A percentile compares a stretch with the other conserved stretches of the same genome.
Conservation (phyloP, 2,329 filamentous ascomycete genomes). For the Diaporthe humulicola region DNA sequence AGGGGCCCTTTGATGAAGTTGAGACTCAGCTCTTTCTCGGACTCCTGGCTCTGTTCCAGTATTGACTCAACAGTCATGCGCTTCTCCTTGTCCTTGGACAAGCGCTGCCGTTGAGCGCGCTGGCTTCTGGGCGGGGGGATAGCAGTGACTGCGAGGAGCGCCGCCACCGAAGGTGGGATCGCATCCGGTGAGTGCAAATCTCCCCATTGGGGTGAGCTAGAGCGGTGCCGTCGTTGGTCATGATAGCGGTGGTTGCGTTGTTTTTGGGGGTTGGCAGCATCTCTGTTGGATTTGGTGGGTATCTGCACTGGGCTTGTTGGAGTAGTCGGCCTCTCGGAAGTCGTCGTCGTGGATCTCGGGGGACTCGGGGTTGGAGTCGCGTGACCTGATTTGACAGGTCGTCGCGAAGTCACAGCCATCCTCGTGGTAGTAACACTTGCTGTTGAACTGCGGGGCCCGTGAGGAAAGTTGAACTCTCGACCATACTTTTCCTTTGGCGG, state of each 20-base stretch:
- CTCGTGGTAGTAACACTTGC: slow-evolving; percentile 42
- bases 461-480: slow-evolving; percentile 34
- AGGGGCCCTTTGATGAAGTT: slow-evolving; percentile 67
- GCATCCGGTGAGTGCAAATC: slow-evolving; percentile 65
- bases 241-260: slow-evolving; percentile 51
- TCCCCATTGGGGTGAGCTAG: slow-evolving; percentile 49
- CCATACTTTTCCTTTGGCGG: slow-evolving; percentile 50
- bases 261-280: slow-evolving; percentile 50
- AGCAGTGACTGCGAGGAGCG: slow-evolving; percentile 71
- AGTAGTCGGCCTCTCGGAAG: slow-evolving; percentile 51
- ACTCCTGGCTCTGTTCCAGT: slow-evolving; percentile 65
- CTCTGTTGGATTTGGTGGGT: slow-evolving; percentile 58
- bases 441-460: slow-evolving; percentile 40
- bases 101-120: slow-evolving; percentile 48
- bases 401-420: slow-evolving; percentile 47
- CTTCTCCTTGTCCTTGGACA: slow-evolving; percentile 48
- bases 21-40: slow-evolving; percentile 70
- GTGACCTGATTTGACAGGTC: slow-evolving; percentile 43
- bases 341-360: slow-evolving; percentile 48
- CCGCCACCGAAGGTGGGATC: slow-evolving; percentile 71
- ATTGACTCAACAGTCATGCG: slow-evolving; percentile 69
- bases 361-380: slow-evolving; percentile 43
- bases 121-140: slow-evolving; percentile 65
- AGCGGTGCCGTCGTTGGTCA: slow-evolving; percentile 52
- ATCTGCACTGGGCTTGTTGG: slow-evolving; percentile 69